Base-by-base conservation (phyloP, 495 filamentous ascomycete genomes). In the Aspergillus cavernicola region DNA sequence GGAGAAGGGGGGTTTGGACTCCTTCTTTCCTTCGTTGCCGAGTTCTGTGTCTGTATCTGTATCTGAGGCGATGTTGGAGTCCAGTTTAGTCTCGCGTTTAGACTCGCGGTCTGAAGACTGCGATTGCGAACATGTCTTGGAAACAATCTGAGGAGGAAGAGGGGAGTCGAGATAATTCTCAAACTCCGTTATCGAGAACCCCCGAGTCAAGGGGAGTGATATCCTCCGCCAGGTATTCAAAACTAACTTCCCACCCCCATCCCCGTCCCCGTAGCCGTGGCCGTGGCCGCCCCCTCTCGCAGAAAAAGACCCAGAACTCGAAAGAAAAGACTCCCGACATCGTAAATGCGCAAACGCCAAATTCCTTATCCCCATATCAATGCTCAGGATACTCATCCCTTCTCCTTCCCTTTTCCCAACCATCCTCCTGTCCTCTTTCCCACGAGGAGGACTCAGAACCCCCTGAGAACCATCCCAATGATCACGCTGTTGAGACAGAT, bases 341-440 rank as follows among this genome's bases (percentile, higher is more conserved):
- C 55, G 24, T n/a, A 76, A 40, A 66, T 72, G 65, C 31, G 72
- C 69, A 57, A 85, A 90, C 12, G 90, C 92, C 13, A 96, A 72
- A 69, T 93, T 95, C 36, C 82, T 81, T 60, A 97, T 85, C 37
- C 91, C 89, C 80, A 96, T 84, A 69, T 96, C 89, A 60, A 93
- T 86, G 64, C 89, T 90, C 19, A 97, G 65, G 42, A 97, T 80
- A 24, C 77, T 75, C 53, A 58, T n/a, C 6, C 8, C 32, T 31
- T 32, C 18, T 11, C 52, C 40, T 35, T 36, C 13, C 11, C n/a
- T 40, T 2, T 20, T 53, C 19, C 43, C 18, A n/a, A n/a, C n/a
- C n/a, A n/a, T 18, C 15, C 13, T 19, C 29, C 20, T 15, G 9
- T 52, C 33, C 35, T 6, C 19, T 10, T 18, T 28, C n/a, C n/a